A percentile compares a stretch with the other conserved stretches of the same genome.
Conservation (phyloP, 2,329 filamentous ascomycete genomes). For the Cercospora sp. region DNA sequence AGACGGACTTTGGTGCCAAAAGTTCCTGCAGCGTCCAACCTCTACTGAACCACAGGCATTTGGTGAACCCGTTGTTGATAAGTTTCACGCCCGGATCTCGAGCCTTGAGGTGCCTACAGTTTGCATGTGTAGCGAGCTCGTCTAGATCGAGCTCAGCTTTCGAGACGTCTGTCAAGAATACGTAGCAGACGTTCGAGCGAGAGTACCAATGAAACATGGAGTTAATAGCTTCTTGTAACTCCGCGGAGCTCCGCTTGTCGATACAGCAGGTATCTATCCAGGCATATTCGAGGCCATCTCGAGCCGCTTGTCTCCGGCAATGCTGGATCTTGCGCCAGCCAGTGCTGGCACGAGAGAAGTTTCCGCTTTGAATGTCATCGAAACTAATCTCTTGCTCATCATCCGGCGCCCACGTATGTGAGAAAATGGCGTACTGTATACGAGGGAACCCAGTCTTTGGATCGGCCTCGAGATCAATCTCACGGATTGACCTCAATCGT, state of each 20-base stretch:
- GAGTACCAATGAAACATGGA: conserved; percentile 1
- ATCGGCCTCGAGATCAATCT: not conserved
- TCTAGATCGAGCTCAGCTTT: not conserved
- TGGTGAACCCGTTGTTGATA: not conserved
- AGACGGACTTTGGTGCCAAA: not conserved
- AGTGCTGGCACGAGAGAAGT: not conserved
- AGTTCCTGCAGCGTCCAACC: not conserved
- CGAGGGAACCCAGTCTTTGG: not conserved
- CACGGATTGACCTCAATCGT: not conserved
- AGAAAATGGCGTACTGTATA: conserved; percentile 1
- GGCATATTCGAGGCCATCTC: not conserved
- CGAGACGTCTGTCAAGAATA: not conserved
- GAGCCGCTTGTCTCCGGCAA: not conserved
- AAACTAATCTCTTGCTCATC: not conserved
- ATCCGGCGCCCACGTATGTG: conserved; percentile 1
- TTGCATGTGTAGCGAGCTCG: not conserved
- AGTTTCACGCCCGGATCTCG: not conserved
- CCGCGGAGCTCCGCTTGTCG: not conserved
- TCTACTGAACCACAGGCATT: not conserved
- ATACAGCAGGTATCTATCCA: conserved; percentile 9
- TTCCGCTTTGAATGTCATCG: not conserved
- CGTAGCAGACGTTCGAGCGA: not conserved
- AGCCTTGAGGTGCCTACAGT: not conserved
- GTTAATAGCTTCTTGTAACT: conserved; percentile 1
- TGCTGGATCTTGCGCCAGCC: not conserved